Conservation (phyloP, 2,329 filamentous ascomycete genomes). For the Alternaria rosae region DNA sequence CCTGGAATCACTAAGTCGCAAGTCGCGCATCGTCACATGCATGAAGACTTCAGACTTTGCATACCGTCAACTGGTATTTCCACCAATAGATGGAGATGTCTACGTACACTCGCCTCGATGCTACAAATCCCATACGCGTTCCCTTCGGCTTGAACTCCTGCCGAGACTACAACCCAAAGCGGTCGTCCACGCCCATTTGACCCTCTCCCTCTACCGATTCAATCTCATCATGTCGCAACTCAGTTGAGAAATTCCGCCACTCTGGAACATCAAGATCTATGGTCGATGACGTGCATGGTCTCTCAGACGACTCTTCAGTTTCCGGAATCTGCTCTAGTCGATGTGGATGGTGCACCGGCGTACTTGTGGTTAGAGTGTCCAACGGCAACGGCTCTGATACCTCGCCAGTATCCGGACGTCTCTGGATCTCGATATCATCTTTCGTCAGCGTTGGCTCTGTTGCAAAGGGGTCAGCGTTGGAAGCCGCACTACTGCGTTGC, state of each 20-base stretch:
- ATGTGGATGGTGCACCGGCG: background rate
- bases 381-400: background rate
- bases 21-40: background rate
- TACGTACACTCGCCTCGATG: background rate
- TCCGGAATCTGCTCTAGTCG: background rate
- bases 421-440: background rate
- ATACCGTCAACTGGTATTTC: background rate
- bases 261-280: rapidly evolving
- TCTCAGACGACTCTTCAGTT: background rate
- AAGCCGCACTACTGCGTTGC: background rate
- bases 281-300: background rate
- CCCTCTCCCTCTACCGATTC: background rate
- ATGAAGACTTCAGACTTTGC: background rate
- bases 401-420: background rate
- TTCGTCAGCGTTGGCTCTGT: background rate
- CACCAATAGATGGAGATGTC: background rate
- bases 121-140: background rate
- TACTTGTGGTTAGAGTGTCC: background rate
- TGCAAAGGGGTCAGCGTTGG: background rate
- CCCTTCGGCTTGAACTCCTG: background rate
- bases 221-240: background rate
- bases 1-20: background rate
- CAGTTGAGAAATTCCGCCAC: background rate
- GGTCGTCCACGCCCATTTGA: background rate
- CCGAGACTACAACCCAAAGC: background rate